These are phyloP conservation scores for Tetrapisispora iriomotensis DNA, from an alignment of 805 yeast species.

Conservation along the genomic window DNA sequence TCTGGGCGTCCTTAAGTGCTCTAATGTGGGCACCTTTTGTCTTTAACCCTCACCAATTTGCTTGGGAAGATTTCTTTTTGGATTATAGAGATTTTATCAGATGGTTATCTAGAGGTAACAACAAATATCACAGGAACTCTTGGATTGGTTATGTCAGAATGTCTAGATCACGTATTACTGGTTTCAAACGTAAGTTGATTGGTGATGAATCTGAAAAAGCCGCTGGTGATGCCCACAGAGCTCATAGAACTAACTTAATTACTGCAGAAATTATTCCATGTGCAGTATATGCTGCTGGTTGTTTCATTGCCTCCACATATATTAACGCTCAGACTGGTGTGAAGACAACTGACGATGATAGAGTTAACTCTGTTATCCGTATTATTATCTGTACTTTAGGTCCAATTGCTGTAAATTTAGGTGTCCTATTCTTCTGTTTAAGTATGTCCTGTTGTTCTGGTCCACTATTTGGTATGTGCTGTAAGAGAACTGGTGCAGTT, in stretches of 20 bases:
- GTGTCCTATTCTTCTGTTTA: constrained; percentile 66
- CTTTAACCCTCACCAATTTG: constrained; percentile 96
- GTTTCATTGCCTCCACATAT: constrained; percentile 70
- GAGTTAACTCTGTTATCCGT: constrained; percentile 65
- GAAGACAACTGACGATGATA: constrained; percentile 32
- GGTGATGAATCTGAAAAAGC: constrained; percentile 74
- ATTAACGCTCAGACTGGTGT: constrained; percentile 86
- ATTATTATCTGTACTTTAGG: constrained; percentile 73
- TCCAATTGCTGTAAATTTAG: constrained; percentile 86
- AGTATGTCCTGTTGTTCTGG: constrained; percentile 95
- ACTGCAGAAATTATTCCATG: constrained; percentile 67
- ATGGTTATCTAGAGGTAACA: constrained; percentile 87
- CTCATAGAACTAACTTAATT: constrained; percentile 65
- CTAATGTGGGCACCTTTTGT: constrained; percentile 86
- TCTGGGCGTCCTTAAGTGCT: constrained; percentile 89
- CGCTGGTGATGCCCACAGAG: constrained; percentile 77
- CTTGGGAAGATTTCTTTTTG: constrained; percentile 91
- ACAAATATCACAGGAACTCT: constrained; percentile 79
- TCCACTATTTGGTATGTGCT: constrained; percentile 87
- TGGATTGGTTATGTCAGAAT: constrained; percentile 80
- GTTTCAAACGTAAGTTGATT: constrained; percentile 64
- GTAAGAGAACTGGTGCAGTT: constrained; percentile 93
- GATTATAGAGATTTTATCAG: constrained; percentile 91
- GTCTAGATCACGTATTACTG: constrained; percentile 77
- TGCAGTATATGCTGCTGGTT: constrained; percentile 64